A percentile compares a stretch with the other conserved stretches of the same genome.
Conservation (phyloP, 139 green algal species). For the Diplosphaera chodatii region DNA sequence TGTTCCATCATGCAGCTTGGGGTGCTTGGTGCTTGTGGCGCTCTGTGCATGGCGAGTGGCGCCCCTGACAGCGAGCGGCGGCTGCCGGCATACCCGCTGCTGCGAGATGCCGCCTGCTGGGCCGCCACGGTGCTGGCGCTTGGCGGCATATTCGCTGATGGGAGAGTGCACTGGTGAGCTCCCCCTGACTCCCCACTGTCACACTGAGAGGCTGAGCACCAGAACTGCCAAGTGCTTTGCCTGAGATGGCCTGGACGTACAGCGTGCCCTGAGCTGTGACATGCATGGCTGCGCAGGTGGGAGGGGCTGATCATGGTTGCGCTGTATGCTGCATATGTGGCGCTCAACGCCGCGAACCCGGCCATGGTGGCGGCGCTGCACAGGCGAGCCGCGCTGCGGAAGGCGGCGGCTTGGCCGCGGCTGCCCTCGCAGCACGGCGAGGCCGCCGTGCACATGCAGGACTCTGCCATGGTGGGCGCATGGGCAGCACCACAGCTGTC, state of each 20-base stretch:
- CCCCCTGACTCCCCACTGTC: neutral
- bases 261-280: too few relatives aligned
- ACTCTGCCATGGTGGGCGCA: neutral
- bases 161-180: neutral
- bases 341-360: neutral
- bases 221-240: too few relatives aligned
- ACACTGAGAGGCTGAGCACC: too few relatives aligned
- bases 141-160: neutral
- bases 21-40: neutral
- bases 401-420: neutral
- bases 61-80: neutral
- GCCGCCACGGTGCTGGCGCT: neutral
- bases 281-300: too few relatives aligned
- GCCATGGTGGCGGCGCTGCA: neutral
- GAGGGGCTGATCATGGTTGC: neutral
- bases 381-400: neutral
- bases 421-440: neutral
- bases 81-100: neutral
- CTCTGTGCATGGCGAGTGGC: neutral
- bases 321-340: neutral
- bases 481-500: too few relatives aligned
- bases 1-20: neutral
- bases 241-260: too few relatives aligned
- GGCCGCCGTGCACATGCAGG: neutral
- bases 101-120: neutral